These are phyloP conservation scores for Xylariomycetidae sp. DNA, from an alignment of 2,329 filamentous ascomycete species.

Conservation along the genomic window DNA sequence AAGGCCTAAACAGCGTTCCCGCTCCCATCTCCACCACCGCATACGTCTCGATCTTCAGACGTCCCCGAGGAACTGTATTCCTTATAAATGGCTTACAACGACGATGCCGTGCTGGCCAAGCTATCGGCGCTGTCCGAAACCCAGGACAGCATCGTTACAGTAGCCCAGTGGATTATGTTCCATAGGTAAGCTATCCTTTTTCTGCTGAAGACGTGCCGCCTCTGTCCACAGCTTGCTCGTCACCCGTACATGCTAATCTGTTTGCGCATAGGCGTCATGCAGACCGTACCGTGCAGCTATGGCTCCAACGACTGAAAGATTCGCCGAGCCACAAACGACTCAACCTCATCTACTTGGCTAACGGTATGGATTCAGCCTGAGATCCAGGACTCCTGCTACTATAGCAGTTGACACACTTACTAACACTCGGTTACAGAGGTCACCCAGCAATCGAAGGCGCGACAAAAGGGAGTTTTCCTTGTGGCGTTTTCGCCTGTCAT, in stretches of 20 bases:
- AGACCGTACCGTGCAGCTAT: slow-evolving; percentile 83
- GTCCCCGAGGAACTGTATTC: no score
- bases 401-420: slow-evolving; percentile 13
- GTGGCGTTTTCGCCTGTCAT: slow-evolving; percentile 87
- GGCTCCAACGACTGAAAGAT: slow-evolving; percentile 85
- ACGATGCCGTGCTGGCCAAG: slow-evolving; percentile 92
- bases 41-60: no score
- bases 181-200: slow-evolving; percentile 61
- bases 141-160: slow-evolving; percentile 92
- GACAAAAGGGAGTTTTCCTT: slow-evolving; percentile 88
- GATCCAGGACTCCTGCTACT: neutral
- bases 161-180: slow-evolving; percentile 99
- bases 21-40: neutral
- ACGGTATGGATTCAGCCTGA: slow-evolving; percentile 54
- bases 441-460: slow-evolving; percentile 89
- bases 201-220: slow-evolving; percentile 2
- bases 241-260: slow-evolving; percentile 23
- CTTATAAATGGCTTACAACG: slow-evolving; percentile 95
- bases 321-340: slow-evolving; percentile 79
- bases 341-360: slow-evolving; percentile 90
- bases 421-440: slow-evolving; percentile 64
- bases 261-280: slow-evolving; percentile 67
- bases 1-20: slow-evolving; percentile 1
- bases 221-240: slow-evolving; percentile 1
- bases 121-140: slow-evolving; percentile 94